Evolutionary conservation across 768 basidiomycete species (phyloP).

Genomic region (Clitopilus passeckerianus): DNA sequence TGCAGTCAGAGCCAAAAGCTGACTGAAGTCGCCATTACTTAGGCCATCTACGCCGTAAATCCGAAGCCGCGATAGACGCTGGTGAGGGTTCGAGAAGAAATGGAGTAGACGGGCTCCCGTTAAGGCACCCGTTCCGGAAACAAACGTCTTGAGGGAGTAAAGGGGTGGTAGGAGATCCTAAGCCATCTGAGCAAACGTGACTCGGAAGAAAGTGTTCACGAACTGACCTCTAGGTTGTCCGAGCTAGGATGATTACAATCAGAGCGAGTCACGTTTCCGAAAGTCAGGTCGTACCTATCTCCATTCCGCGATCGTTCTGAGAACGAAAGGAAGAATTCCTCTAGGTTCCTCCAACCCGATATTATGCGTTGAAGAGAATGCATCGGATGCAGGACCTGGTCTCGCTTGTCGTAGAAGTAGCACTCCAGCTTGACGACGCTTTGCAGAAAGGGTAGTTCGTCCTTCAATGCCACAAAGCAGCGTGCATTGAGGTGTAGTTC

Average conservation of each 20-base stretch:
- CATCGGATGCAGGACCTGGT: background rate
- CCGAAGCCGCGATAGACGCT: background rate
- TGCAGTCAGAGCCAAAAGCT: background rate
- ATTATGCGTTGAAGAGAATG: background rate
- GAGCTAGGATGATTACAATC: too few species aligned
- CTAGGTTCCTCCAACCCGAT: background rate
- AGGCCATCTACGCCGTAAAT: background rate
- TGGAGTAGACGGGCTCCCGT: background rate
- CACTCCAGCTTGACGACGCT: background rate
- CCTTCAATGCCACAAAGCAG: background rate
- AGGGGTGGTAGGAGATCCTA: background rate
- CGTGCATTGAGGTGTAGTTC: background rate
- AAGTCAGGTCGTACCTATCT: background rate
- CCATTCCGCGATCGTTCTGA: background rate
- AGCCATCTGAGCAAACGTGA: background rate
- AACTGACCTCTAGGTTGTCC: too few species aligned
- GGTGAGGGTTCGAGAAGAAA: background rate
- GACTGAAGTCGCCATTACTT: background rate
- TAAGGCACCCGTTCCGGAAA: background rate
- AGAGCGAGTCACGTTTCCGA: background rate
- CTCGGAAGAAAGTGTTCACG: too few species aligned
- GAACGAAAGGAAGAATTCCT: background rate
- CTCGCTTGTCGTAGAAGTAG: background rate
- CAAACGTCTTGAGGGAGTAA: background rate
- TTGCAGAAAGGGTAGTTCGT: background rate